These are phyloP conservation scores for Pythium rhizo-oryzae DNA, from an alignment of 352 stramenopile species.

Conservation along the genomic window DNA sequence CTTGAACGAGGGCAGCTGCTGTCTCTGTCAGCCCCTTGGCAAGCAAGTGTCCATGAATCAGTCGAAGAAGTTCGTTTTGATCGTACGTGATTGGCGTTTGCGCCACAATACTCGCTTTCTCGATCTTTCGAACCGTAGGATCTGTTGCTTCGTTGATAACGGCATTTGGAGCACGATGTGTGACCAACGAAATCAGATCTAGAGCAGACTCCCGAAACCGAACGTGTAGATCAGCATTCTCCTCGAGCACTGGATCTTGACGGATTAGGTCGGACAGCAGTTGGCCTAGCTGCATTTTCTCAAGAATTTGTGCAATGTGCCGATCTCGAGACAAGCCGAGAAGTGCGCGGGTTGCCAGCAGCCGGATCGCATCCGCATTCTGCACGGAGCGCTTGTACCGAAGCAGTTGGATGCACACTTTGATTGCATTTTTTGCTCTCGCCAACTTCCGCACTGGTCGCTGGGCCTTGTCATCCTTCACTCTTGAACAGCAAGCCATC, in stretches of 20 bases:
- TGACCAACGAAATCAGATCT: conserved; percentile 90
- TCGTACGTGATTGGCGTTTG: conserved; percentile 89
- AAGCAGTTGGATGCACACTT: conserved; percentile 87
- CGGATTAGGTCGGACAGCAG: conserved; percentile 88
- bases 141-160: conserved; percentile 89
- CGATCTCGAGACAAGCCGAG: conserved; percentile 81
- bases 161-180: conserved; percentile 75
- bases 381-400: conserved; percentile 88
- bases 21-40: conserved; percentile 66
- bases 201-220: conserved; percentile 85
- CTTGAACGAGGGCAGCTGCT: conserved; percentile 37
- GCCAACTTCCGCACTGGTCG: conserved; percentile 74
- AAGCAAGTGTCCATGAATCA: conserved; percentile 87
- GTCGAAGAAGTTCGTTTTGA: conserved; percentile 72
- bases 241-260: conserved; percentile 81
- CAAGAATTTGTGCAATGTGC: conserved; percentile 89
- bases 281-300: conserved; percentile 90
- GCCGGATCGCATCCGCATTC: conserved; percentile 83
- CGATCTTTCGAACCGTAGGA: conserved; percentile 85
- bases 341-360: conserved; percentile 81
- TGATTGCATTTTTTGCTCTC: conserved; percentile 82
- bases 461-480: conserved; percentile 68
- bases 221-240: conserved; percentile 85
- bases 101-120: conserved; percentile 89
- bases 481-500: conserved; percentile 53